A percentile compares a stretch with the other conserved stretches of the same genome.
phyloP scores from a whole-genome alignment of 148 eudicot genomes.

The Pharnaceum exiguum region DNA sequence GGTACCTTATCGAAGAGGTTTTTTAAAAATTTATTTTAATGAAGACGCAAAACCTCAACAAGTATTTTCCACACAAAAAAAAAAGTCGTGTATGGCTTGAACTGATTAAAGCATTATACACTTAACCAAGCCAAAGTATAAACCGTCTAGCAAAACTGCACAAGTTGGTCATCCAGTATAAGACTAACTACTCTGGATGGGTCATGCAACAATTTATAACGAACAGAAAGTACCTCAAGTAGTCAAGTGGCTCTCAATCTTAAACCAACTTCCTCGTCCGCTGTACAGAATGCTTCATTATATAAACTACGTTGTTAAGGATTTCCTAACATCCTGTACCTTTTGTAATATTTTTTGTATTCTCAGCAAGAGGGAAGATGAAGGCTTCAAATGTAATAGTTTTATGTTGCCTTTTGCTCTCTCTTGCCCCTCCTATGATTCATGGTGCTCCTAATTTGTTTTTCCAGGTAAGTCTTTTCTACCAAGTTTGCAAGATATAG shows the following conservation, averaged over 20 bases:
- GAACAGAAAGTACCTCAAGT: neutral
- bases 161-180: neutral
- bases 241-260: neutral
- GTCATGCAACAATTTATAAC: neutral
- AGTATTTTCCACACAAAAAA: too few species aligned
- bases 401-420: neutral
- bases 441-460: neutral
- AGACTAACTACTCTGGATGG: neutral
- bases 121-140: neutral
- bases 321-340: neutral
- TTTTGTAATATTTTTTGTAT: neutral
- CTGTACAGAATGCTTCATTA: neutral
- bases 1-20: too few species aligned
- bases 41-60: too few species aligned
- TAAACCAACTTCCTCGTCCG: neutral
- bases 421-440: neutral
- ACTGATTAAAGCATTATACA: neutral
- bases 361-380: neutral
- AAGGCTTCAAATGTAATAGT: neutral
- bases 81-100: too few species aligned
- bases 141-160: neutral
- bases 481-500: neutral
- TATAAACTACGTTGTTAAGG: neutral
- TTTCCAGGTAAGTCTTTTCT: neutral
- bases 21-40: too few species aligned